Evolutionary conservation across 116 monocot genomes (phyloP).

Genomic region (Cymodocea nodosa): DNA sequence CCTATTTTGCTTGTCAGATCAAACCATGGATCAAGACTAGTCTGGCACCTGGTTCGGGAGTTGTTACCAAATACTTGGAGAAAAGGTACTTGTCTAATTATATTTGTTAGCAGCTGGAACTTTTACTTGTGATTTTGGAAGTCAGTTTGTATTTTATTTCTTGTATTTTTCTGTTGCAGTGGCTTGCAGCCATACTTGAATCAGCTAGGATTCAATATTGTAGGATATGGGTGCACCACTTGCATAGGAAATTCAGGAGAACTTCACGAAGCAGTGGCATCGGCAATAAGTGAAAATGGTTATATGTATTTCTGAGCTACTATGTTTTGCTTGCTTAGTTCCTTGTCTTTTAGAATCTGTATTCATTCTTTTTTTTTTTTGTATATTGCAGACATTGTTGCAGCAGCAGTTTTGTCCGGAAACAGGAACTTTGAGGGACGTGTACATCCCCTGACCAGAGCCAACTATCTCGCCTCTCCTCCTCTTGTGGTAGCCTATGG

Average conservation of each 20-base stretch:
- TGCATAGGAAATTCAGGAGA: conserved; percentile 91
- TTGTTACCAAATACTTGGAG: conserved; percentile 71
- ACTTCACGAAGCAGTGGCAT: conserved; percentile 57
- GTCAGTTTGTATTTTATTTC: not conserved
- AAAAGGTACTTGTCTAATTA: conserved; percentile 37
- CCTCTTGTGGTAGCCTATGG: conserved; percentile 88
- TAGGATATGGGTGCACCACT: conserved; percentile 86
- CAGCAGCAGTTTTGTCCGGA: conserved; percentile 76
- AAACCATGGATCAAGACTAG: conserved; percentile 97
- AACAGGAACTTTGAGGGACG: conserved; percentile 85
- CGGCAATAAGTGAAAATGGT: conserved; percentile 71
- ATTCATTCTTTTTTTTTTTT: not conserved
- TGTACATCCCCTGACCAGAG: conserved; percentile 79
- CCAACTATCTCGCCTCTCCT: conserved; percentile 83
- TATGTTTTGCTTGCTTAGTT: too few species aligned
- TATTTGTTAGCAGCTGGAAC: not conserved
- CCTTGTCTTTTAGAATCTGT: too few species aligned
- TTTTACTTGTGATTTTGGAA: not conserved
- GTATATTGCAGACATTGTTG: conserved; percentile 54
- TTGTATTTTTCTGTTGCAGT: conserved; percentile 21
- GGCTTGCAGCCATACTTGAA: conserved; percentile 71
- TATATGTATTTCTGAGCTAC: not conserved
- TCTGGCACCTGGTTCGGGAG: conserved; percentile 94
- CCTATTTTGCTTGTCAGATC: conserved; percentile 32
- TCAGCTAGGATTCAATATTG: conserved; percentile 65